A percentile compares a stretch with the other conserved stretches of the same genome.
Evolutionary conservation across 768 basidiomycete species (phyloP).

Genomic region (Rhodotorula paludigena): DNA sequence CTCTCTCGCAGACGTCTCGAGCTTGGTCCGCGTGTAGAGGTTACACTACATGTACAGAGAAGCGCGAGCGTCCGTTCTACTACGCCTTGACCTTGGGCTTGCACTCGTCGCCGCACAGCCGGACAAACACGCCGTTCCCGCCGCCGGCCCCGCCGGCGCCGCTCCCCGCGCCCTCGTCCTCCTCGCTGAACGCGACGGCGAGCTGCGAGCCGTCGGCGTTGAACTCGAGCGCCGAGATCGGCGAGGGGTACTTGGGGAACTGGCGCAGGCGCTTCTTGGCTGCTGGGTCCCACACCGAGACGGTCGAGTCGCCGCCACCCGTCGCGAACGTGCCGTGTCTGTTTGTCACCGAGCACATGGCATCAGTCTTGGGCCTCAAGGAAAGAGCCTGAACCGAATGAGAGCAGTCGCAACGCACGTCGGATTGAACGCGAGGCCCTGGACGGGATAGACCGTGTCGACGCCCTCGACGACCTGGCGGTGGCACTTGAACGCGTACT

Average conservation of each 20-base stretch:
- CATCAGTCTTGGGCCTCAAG: background rate
- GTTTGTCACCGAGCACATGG: conserved; percentile 3
- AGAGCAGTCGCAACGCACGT: conserved; percentile 51
- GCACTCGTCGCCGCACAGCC: conserved; percentile 31
- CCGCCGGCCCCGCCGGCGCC: conserved; percentile 3
- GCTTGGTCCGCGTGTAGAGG: no score
- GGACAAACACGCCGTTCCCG: conserved; percentile 30
- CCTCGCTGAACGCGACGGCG: conserved; percentile 45
- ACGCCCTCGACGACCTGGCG: conserved; percentile 80
- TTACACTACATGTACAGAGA: no score
- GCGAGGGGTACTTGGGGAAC: conserved; percentile 69
- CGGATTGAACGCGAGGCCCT: conserved; percentile 90
- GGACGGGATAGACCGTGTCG: conserved; percentile 96
- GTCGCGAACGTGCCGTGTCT: conserved; percentile 93
- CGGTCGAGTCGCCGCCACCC: conserved; percentile 86
- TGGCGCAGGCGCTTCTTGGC: conserved; percentile 92
- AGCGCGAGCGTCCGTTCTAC: no score
- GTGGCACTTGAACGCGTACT: conserved; percentile 98
- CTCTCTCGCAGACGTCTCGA: no score
- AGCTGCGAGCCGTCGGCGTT: conserved; percentile 51
- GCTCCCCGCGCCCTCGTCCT: conserved; percentile 27
- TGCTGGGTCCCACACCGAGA: conserved; percentile 95
- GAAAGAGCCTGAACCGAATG: background rate
- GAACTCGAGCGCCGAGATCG: conserved; percentile 49
- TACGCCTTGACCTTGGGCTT: conserved; percentile 34